Evolutionary conservation across 805 yeast species (phyloP), one percentile per base, ranked within the genome.

Genomic region (Starmerella sirachaensis): DNA sequence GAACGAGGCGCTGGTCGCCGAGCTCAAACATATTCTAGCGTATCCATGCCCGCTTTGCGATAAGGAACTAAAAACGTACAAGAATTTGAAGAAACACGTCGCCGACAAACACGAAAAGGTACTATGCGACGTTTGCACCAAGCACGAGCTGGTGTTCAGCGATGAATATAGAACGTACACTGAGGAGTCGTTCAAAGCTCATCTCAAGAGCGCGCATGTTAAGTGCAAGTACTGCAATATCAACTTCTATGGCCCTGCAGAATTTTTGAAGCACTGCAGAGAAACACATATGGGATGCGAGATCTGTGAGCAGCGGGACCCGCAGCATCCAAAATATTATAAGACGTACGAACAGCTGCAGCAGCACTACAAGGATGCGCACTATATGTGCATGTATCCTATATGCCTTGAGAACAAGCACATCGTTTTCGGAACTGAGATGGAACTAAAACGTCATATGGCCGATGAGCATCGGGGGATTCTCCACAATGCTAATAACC

Each of bases 401-500:
- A 52, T 69, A 10, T 91, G 99, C 60, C 59, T 86, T 33, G 97
- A 86, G 39, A 76, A 80, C 57, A 81, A 82, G 55, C 88, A 91
- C 60, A 91, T 91, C 17, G 98, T 88, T 1, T 91, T 91, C 55
- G 70, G 77, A 17, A 88, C 84, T 45, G 91, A 81, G 37, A 59
- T 85, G 38, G 96, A 85, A 49, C 64, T 91, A 37, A 78, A 80
- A 38, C 86, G 93, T 1, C 98, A 91, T 58, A 77, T 84, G 75
- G 59, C 84, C 32, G 72, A 74, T 46, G 88, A 79, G 49, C 99
- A 91, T 58, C 74, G 80, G 2, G 70, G 70, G 5, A 47, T 77
- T 3, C 60, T 67, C 29, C 74, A 72, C 11, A 63, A 60, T 19
- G 66, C 66, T 31, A 45, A 37, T 12, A 20, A 31, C 20, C 25